phyloP scores from a whole-genome alignment of 371 early-diverging fungal genomes.

The Enterospora canceri region DNA sequence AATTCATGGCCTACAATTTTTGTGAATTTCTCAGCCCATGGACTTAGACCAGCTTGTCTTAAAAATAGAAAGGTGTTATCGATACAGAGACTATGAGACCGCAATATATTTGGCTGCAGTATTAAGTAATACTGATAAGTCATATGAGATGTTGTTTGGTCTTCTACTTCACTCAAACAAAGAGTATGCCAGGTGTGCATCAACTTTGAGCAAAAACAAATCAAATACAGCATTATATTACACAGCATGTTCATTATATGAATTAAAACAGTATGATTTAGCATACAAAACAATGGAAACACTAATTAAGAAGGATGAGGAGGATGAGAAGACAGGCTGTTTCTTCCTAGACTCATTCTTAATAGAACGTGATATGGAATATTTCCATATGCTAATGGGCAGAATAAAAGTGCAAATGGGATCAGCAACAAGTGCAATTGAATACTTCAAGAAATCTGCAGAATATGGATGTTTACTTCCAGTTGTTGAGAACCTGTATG shows the following conservation, averaged over 20 bases:
- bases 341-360: constrained; percentile 20
- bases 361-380: constrained; percentile 29
- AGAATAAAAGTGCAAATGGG: constrained; percentile 34
- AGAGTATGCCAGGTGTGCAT: constrained; percentile 47
- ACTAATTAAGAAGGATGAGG: constrained; percentile 14
- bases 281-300: constrained; percentile 25
- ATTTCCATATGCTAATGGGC: constrained; percentile 40
- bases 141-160: constrained; percentile 29
- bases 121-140: background rate
- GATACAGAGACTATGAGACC: constrained; percentile 37
- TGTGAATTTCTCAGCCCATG: background rate
- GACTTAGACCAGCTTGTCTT: background rate
- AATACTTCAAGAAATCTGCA: constrained; percentile 13
- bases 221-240: constrained; percentile 50
- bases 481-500: constrained; percentile 18
- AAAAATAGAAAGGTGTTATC: constrained; percentile 23
- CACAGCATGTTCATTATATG: constrained; percentile 42
- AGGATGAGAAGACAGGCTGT: background rate
- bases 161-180: constrained; percentile 45
- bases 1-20: background rate
- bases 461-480: constrained; percentile 12
- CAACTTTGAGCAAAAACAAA: constrained; percentile 18
- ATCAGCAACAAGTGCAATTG: constrained; percentile 26
- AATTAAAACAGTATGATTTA: constrained; percentile 45
- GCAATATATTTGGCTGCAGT: constrained; percentile 18